Percentiles rank a stretch among this genome's conserved stretches.
Conservation (phyloP, 352 stramenopile genomes). For the Pythium graminicola region DNA sequence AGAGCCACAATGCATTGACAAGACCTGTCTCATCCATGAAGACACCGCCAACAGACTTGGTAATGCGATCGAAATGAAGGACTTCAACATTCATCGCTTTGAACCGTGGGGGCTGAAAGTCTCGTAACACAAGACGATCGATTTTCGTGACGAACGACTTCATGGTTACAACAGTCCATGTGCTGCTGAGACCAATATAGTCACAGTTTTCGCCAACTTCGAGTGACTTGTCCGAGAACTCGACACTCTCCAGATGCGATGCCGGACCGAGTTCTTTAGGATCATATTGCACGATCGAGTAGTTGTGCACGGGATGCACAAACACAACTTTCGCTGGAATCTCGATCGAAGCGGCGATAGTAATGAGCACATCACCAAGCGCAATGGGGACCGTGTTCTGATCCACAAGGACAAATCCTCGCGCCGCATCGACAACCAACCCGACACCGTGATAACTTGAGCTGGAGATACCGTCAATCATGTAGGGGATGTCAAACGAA, state of each 20-base stretch:
- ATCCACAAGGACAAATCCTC: constrained; percentile 89
- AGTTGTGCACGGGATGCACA: constrained; percentile 91
- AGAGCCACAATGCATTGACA: constrained; percentile 79
- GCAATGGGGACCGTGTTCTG: constrained; percentile 89
- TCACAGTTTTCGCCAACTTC: constrained; percentile 71
- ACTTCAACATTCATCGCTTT: constrained; percentile 83
- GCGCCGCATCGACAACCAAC: constrained; percentile 77
- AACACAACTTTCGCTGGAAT: constrained; percentile 84
- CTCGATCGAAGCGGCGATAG: constrained; percentile 84
- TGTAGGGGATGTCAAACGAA: constrained; percentile 89
- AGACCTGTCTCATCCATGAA: constrained; percentile 69
- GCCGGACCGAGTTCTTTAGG: constrained; percentile 54
- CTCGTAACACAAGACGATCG: constrained; percentile 68
- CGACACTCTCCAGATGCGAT: constrained; percentile 52
- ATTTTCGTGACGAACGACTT: constrained; percentile 83
- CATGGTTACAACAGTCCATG: constrained; percentile 83
- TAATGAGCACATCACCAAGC: constrained; percentile 81
- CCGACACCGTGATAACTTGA: constrained; percentile 86
- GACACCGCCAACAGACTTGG: constrained; percentile 77
- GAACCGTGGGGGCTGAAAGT: constrained; percentile 82
- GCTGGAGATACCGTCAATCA: constrained; percentile 87
- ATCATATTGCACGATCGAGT: constrained; percentile 87
- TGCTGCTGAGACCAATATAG: constrained; percentile 82
- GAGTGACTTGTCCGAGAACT: constrained; percentile 54
- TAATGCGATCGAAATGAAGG: constrained; percentile 85